Base-by-base conservation (phyloP, 1,284 basidiomycete species). In the Ustilago shanxiensis region DNA sequence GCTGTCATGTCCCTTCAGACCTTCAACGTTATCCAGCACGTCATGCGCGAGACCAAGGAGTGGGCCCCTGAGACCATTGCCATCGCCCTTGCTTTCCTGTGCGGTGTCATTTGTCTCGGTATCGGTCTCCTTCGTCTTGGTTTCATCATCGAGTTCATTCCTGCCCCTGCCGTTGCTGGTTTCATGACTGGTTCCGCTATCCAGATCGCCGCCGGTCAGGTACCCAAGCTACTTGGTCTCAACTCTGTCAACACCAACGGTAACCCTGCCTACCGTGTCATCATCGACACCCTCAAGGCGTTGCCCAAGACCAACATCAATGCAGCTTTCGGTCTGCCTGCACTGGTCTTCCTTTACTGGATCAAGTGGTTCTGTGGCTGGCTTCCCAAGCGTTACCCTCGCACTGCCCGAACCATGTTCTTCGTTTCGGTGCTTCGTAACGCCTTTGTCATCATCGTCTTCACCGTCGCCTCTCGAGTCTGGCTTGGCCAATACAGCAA, bases 1-100 rank as follows among this genome's bases (percentile, higher is more conserved):
- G 95, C 96, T 18, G 96, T 99, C 87, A 97, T 98, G 95, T 96
- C 94, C 8, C 90, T 97, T 60, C 93, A 94, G 37, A 91, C 92
- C n/a, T 90, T 93, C 16, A 91, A 93, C 83, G 82, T 84, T 35
- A 79, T 86, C 54, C 54, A 76, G 31, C 44, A 66, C 22, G 82
- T 86, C 52, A 22, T 56, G 28, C 22, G 16, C 20, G 29, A 58
- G 18, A 68, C 52, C 18, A 62, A 59, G 14, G 60, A 45, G 2
- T 84, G 76, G 64, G 29, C 52, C 1, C 55, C 79, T 33, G 91
- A 93, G 7, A 88, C 91, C 66, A 98, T 99, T 75, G 96, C 93
- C 2, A 93, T 92, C 6, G 91, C 91, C 0, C 87, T 98, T 22
- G 93, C 96, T 0, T 92, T 98, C 85, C 89, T 98, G 51, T 93